Evolutionary conservation across 164 flowering plant species (phyloP).

Genomic region (Magnolia kwangsiensis): DNA sequence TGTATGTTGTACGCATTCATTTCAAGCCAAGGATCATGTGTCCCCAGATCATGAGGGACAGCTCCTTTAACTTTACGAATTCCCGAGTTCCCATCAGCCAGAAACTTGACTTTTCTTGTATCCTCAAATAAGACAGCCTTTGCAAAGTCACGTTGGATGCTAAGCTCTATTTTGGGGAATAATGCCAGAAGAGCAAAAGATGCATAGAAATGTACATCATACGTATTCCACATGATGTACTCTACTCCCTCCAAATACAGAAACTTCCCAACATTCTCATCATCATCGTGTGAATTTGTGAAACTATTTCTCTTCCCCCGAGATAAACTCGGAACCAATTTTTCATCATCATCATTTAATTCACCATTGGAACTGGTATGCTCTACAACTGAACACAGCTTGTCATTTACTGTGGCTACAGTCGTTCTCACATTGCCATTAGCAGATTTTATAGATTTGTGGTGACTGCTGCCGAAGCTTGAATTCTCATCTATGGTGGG

Average conservation of each 20-base stretch:
- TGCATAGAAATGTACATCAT: conserved; percentile 95
- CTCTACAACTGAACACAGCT: conserved; percentile 17
- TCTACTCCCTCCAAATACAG: conserved; percentile 89
- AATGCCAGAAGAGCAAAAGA: conserved; percentile 82
- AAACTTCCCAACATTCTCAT: conserved; percentile 81
- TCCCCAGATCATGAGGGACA: conserved; percentile 90
- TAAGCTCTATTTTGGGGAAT: conserved; percentile 84
- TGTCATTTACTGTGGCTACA: conserved; percentile 26
- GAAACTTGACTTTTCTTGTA: conserved; percentile 74
- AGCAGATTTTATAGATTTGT: conserved; percentile 16
- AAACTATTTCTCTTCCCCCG: neutral
- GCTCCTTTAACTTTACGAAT: conserved; percentile 87
- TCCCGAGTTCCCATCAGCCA: conserved; percentile 80
- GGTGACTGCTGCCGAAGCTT: conserved; percentile 15
- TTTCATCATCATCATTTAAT: conserved; percentile 23
- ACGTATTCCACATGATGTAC: conserved; percentile 93
- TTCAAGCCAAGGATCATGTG: conserved; percentile 92
- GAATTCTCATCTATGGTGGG: conserved; percentile 23
- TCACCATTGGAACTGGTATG: conserved; percentile 16
- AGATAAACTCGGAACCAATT: conserved; percentile 2
- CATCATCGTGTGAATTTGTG: conserved; percentile 23
- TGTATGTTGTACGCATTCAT: conserved; percentile 96
- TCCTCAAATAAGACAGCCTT: conserved; percentile 85
- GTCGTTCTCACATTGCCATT: conserved; percentile 23
- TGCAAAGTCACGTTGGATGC: conserved; percentile 87